These are phyloP conservation scores for Conticribra weissflogii DNA, from an alignment of 108 stramenopile species.

Conservation along the genomic window DNA sequence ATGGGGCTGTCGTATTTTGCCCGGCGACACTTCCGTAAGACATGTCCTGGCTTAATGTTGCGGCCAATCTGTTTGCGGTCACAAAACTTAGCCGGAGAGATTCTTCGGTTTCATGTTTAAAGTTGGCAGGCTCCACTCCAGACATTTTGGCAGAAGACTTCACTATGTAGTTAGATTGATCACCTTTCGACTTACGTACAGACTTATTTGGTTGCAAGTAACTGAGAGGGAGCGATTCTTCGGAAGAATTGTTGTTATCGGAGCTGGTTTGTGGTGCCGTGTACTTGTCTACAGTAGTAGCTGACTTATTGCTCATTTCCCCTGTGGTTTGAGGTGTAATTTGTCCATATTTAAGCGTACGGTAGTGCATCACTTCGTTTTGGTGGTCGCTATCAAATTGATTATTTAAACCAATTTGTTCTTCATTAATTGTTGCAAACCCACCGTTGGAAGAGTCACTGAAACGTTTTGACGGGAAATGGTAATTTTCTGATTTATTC, in stretches of 20 bases:
- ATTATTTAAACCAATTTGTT: background rate
- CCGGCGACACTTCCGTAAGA: background rate
- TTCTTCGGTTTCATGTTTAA: background rate
- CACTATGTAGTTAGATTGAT: background rate
- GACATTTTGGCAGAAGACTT: constrained; percentile 5
- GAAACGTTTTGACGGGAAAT: background rate
- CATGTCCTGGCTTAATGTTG: constrained; percentile 13
- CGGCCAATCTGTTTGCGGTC: constrained; percentile 20
- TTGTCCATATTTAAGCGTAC: too few relatives aligned
- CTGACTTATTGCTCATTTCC: too few relatives aligned
- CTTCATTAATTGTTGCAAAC: background rate
- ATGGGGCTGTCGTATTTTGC: background rate
- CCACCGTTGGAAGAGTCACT: background rate
- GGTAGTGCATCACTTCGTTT: too few relatives aligned
- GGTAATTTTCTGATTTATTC: background rate
- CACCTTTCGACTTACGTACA: too few relatives aligned
- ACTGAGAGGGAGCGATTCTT: too few relatives aligned
- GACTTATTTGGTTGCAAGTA: too few relatives aligned
- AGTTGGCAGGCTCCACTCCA: background rate
- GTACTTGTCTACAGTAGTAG: too few relatives aligned
- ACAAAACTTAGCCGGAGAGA: constrained; percentile 20
- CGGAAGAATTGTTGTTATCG: too few relatives aligned
- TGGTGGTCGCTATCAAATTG: too few relatives aligned
- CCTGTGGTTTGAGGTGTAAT: too few relatives aligned
- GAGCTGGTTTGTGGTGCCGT: too few relatives aligned